Evolutionary conservation across 495 filamentous ascomycete species (phyloP), one percentile per base, ranked within the genome.

Genomic region (Immersiella caudata): DNA sequence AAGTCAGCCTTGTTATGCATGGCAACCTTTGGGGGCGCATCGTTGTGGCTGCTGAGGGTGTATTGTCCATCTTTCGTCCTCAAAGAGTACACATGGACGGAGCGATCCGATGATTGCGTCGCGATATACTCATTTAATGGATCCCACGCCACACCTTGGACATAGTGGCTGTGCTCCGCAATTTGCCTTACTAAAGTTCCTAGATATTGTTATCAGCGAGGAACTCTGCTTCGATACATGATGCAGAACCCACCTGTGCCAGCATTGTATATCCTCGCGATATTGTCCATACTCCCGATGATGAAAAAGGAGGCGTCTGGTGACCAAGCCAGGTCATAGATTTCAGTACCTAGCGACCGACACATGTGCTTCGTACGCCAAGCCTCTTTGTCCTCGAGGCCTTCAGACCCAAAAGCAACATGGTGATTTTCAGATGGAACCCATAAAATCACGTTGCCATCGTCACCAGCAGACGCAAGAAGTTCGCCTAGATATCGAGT

Each of bases 311-410:
- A 84, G 24, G 92, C 94, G 81, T 99, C 95, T 11, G 95, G 95
- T 24, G 95, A 97, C 95, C 95, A 99, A 50, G 95, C 95, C 66
- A 99, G 81, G 75, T 99, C 95, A 75, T 98, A 99, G 70, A 99
- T 98, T 76, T 98, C 95, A 0, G 92, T 90, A 0, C 93, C 94
- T 26, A 89, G 88, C 18, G 93, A 96, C 55, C 96, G 88, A 76
- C 92, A 97, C 95, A 98, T 98, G 74, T 97, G 92, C 79, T 95
- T 99, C 58, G 94, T 88, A 56, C 95, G 86, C 95, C 95, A 99
- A 66, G 90, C 91, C 78, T 99, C 95, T 77, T 97, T 97, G 73
- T 98, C 96, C 68, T 97, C 95, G 49, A 90, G 81, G 12, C 85
- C 86, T 69, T 97, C 94, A 75, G 92, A 89, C 50, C 94, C 94